phyloP scores from a whole-genome alignment of 768 basidiomycete genomes.

The Lactifluus subvellereus region DNA sequence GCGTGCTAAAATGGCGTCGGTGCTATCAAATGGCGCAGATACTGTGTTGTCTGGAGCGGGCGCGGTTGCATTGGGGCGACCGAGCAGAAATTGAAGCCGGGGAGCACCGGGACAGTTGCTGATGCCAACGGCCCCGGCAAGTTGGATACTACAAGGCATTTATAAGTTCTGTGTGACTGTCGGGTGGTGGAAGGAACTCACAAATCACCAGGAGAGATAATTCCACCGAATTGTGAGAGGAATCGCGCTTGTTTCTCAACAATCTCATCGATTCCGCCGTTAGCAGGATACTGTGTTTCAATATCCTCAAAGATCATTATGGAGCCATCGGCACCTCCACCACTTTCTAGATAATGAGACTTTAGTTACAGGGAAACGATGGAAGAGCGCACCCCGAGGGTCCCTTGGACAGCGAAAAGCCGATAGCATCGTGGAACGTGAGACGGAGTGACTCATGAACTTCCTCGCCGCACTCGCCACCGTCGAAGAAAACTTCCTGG shows the following conservation, averaged over 20 bases:
- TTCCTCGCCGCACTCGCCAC: constrained; percentile 31
- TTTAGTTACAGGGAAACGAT: not conserved
- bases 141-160: constrained; percentile 29
- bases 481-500: constrained; percentile 29
- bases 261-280: constrained; percentile 39
- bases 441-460: constrained; percentile 30
- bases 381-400: constrained; percentile 15
- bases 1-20: constrained; percentile 29
- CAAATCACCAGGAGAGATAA: constrained; percentile 42
- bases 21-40: constrained; percentile 31
- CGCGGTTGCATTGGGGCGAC: constrained; percentile 31
- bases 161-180: not conserved
- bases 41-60: constrained; percentile 31
- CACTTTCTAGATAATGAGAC: constrained; percentile 11
- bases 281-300: constrained; percentile 41
- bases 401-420: constrained; percentile 16
- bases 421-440: constrained; percentile 30
- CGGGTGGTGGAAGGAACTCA: constrained; percentile 25
- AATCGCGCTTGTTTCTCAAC: constrained; percentile 35
- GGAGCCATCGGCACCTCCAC: constrained; percentile 42
- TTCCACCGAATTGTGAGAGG: constrained; percentile 31
- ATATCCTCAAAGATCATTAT: constrained; percentile 41
- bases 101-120: constrained; percentile 39
- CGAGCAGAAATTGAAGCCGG: constrained; percentile 35
- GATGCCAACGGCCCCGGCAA: constrained; percentile 34